Evolutionary conservation across 345 rosid genomes (phyloP).

Genomic region (Excoecaria agallocha): DNA sequence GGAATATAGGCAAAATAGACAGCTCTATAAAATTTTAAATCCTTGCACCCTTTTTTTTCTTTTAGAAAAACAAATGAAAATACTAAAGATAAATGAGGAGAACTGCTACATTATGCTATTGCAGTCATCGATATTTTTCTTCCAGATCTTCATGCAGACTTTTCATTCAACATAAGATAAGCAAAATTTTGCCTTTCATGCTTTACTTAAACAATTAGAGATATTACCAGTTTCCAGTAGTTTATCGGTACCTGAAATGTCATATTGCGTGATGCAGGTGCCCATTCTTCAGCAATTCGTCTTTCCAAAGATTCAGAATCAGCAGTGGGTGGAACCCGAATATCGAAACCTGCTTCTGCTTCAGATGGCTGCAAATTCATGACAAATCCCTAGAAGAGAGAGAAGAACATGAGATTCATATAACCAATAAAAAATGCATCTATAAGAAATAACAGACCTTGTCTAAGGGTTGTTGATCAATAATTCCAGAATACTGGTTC

Average conservation of each 20-base stretch:
- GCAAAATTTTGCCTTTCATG: not conserved
- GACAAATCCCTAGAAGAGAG: constrained; percentile 66
- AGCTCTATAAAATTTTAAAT: not conserved
- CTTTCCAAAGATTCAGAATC: constrained; percentile 71
- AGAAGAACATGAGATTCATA: constrained; percentile 14
- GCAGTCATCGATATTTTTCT: not conserved
- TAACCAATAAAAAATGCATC: not conserved
- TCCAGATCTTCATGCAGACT: not conserved
- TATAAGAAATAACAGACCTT: not conserved
- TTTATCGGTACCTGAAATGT: constrained; percentile 60
- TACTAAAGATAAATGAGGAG: not conserved
- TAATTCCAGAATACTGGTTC: not conserved
- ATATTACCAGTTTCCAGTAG: not conserved
- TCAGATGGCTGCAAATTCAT: constrained; percentile 98
- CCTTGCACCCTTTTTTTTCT: too few species aligned
- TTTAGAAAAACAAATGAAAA: not conserved
- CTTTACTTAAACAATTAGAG: not conserved
- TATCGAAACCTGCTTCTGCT: constrained; percentile 95
- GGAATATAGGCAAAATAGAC: not conserved
- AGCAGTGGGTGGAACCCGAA: constrained; percentile 75
- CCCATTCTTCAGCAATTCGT: constrained; percentile 94
- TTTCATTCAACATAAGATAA: not conserved
- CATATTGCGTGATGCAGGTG: constrained; percentile 87
- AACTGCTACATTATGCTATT: not conserved
- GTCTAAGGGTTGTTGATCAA: not conserved